These are phyloP conservation scores for Coffea humblotiana DNA, from an alignment of 305 asterid genomes.

Conservation along the genomic window DNA sequence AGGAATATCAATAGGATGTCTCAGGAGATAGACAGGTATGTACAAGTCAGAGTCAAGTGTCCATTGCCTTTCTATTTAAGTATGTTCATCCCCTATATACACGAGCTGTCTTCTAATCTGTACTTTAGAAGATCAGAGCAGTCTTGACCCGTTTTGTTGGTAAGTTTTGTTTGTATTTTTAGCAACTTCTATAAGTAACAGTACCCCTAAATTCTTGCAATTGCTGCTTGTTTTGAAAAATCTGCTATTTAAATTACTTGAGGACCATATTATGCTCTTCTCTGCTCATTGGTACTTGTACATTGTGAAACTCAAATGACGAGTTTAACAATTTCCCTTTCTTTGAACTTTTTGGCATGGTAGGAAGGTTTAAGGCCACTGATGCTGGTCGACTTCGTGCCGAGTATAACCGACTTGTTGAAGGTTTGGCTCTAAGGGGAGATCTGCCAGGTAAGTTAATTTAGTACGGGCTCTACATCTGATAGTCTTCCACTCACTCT, in stretches of 20 bases:
- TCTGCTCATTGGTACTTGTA: background rate
- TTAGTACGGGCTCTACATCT: constrained; percentile 12
- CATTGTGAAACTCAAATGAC: background rate
- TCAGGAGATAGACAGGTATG: constrained; percentile 89
- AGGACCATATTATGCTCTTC: background rate
- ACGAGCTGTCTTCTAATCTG: background rate
- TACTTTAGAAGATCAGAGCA: background rate
- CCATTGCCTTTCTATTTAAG: constrained; percentile 1
- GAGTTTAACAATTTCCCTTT: constrained; percentile 28
- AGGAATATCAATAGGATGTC: constrained; percentile 88
- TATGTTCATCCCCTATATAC: background rate
- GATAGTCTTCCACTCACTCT: background rate
- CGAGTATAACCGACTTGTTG: constrained; percentile 94
- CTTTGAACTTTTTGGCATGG: constrained; percentile 58
- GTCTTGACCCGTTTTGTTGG: too few relatives aligned
- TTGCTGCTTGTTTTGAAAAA: background rate
- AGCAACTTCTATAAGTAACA: background rate
- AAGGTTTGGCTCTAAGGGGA: constrained; percentile 92
- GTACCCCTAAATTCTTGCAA: background rate
- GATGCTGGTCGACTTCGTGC: constrained; percentile 99
- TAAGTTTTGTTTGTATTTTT: background rate
- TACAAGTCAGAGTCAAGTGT: constrained; percentile 16
- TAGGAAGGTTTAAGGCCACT: constrained; percentile 99
- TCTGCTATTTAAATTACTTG: background rate
- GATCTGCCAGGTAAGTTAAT: constrained; percentile 72